phyloP scores from a whole-genome alignment of 495 filamentous ascomycete genomes.

The Melanomma pulvis-pyrius region DNA sequence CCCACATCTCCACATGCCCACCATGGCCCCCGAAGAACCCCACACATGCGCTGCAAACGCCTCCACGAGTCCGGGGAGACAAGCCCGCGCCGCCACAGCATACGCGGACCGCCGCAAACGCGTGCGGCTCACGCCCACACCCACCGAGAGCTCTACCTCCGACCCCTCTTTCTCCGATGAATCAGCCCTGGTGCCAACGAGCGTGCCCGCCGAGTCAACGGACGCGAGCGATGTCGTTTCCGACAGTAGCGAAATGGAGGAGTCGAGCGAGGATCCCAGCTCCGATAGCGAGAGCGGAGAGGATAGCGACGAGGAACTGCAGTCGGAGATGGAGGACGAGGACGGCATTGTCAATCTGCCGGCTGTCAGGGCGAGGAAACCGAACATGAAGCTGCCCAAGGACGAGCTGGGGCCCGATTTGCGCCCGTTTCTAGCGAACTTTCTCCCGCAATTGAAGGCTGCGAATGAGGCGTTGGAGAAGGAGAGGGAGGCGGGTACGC shows the following conservation, averaged over 20 bases:
- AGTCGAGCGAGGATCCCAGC: conserved; percentile 28
- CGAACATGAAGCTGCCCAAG: conserved; percentile 22
- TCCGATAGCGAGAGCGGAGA: conserved; percentile 25
- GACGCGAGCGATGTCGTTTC: conserved; percentile 18
- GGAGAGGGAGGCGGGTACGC: conserved; percentile 18
- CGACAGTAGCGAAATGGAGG: conserved; percentile 18
- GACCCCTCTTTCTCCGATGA: conserved; percentile 26
- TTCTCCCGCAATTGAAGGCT: conserved; percentile 36
- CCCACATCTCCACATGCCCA: not conserved
- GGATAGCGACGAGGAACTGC: conserved; percentile 27
- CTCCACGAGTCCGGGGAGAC: conserved; percentile 1
- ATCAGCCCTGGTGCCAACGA: conserved; percentile 27
- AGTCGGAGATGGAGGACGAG: conserved; percentile 14
- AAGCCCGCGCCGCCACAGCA: not conserved
- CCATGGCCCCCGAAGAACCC: not conserved
- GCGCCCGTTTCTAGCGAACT: conserved; percentile 20
- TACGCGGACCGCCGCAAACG: conserved; percentile 14
- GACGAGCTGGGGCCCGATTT: conserved; percentile 21
- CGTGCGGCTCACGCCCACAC: conserved; percentile 4
- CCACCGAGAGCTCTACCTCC: not conserved
- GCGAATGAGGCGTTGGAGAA: conserved; percentile 37
- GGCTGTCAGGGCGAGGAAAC: conserved; percentile 28
- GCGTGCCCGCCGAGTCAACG: conserved; percentile 8
- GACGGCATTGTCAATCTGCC: conserved; percentile 21
- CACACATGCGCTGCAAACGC: not conserved